Evolutionary conservation across 495 filamentous ascomycete species (phyloP), one percentile per base, ranked within the genome.

Genomic region (Aspergillus affinis): DNA sequence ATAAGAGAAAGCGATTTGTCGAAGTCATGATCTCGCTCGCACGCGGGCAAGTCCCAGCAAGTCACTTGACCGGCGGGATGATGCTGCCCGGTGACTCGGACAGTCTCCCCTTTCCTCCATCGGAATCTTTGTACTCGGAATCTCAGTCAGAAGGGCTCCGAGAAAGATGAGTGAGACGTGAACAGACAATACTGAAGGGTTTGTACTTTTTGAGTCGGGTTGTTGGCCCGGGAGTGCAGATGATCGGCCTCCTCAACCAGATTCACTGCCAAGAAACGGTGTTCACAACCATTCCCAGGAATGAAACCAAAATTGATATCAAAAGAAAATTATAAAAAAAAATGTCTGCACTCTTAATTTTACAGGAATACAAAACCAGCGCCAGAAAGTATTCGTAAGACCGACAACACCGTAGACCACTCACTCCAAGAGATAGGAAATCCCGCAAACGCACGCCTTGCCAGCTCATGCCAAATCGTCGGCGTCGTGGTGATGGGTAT

Each of bases 401-500:
- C 58, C 54, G 61, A 62, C 64, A 60, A 55, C 59, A 48, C 48
- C 29, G 19, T 48, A 44, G 54, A 59, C 48, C 52, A 56, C 61
- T 46, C 29, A 53, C 56, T 61, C 61, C 51, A 61, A 58, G 52
- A 65, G 55, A 64, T 65, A 51, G 61, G 30, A 54, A 60, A 58
- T 60, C 60, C 57, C 59, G 21, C 19, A 26, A 57, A 23, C 60
- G 55, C 48, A 55, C 36, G 53, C 46, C 41, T 30, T 52, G 26
- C 46, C 47, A 49, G 18, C 20, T 54, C 44, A 77, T 18, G 75
- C 70, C 69, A 80, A 78, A 17, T 80, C 77, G 48, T 80, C 77
- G 1, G 71, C 65, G 44, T 80, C 75, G 13, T 70, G 76, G 58
- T 78, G 68, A 60, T 78, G 76, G 12, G 70, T 73, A 58, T 76